Evolutionary conservation across 805 yeast genomes (phyloP).

Genomic region (Jamesozyma lodderae): DNA sequence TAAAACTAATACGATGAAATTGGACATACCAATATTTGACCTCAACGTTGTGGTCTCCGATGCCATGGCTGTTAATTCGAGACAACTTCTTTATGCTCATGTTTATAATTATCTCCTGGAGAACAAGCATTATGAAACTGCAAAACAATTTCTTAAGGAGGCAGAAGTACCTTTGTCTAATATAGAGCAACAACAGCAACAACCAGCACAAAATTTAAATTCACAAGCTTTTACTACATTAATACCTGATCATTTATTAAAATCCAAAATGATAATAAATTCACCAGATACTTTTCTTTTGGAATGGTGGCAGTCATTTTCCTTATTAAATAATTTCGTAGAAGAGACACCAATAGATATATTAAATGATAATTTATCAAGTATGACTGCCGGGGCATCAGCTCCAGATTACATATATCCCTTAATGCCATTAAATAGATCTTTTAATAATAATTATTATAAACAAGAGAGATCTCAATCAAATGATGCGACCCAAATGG

Average conservation of each 20-base stretch:
- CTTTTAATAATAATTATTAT: neutral
- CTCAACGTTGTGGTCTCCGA: constrained; percentile 30
- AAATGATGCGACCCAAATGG: neutral
- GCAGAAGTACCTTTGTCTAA: constrained; percentile 35
- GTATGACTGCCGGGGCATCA: neutral
- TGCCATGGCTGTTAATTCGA: constrained; percentile 39
- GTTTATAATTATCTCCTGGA: constrained; percentile 41
- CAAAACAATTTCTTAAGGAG: constrained; percentile 38
- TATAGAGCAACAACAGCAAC: neutral
- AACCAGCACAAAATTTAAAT: constrained; percentile 12
- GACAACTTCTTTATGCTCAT: constrained; percentile 44
- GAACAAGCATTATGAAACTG: constrained; percentile 42
- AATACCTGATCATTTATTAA: constrained; percentile 8
- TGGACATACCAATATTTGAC: constrained; percentile 7
- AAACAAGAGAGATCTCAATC: neutral
- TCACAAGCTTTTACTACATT: constrained; percentile 16
- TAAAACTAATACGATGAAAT: neutral
- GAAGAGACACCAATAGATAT: constrained; percentile 27
- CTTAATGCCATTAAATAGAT: constrained; percentile 3
- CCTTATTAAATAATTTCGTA: constrained; percentile 41
- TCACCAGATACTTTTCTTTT: constrained; percentile 40
- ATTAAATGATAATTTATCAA: constrained; percentile 6
- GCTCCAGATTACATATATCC: constrained; percentile 7
- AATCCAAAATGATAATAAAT: constrained; percentile 33
- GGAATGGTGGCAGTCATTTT: constrained; percentile 48